These are phyloP conservation scores for Acer campestre DNA, from an alignment of 345 rosid genomes.

Conservation along the genomic window DNA sequence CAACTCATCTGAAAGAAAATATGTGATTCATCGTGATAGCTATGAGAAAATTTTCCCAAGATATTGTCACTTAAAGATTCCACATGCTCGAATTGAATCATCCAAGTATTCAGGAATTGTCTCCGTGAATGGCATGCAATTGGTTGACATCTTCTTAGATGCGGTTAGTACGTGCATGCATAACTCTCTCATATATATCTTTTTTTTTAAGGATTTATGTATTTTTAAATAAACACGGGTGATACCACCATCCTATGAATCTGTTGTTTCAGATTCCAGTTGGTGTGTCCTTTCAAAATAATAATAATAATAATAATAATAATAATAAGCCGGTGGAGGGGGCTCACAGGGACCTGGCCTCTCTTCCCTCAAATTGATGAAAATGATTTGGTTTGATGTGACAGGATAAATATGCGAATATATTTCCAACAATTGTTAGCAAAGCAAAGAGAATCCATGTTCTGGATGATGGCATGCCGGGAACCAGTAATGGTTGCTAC, in stretches of 20 bases:
- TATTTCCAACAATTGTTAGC: constrained; percentile 71
- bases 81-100: constrained; percentile 56
- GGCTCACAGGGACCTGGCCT: too few species aligned
- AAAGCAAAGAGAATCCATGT: constrained; percentile 46
- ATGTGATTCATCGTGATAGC: constrained; percentile 35
- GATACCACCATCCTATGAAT: too few species aligned
- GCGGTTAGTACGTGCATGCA: constrained; percentile 32
- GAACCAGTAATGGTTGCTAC: constrained; percentile 41
- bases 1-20: constrained; percentile 27
- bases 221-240: too few species aligned
- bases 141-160: constrained; percentile 56
- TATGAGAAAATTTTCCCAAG: constrained; percentile 45
- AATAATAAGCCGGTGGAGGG: too few species aligned
- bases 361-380: too few species aligned
- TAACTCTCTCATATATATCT: too few species aligned
- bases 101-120: constrained; percentile 53
- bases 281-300: too few species aligned
- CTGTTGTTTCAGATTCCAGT: too few species aligned
- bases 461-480: constrained; percentile 35
- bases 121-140: constrained; percentile 35
- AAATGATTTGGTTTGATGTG: background rate
- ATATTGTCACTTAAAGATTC: constrained; percentile 29
- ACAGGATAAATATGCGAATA: constrained; percentile 51
- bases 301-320: too few species aligned
- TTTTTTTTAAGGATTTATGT: too few species aligned